These are phyloP conservation scores for Gynostemma pentaphyllum DNA, from an alignment of 306 rosid genomes.

Conservation along the genomic window DNA sequence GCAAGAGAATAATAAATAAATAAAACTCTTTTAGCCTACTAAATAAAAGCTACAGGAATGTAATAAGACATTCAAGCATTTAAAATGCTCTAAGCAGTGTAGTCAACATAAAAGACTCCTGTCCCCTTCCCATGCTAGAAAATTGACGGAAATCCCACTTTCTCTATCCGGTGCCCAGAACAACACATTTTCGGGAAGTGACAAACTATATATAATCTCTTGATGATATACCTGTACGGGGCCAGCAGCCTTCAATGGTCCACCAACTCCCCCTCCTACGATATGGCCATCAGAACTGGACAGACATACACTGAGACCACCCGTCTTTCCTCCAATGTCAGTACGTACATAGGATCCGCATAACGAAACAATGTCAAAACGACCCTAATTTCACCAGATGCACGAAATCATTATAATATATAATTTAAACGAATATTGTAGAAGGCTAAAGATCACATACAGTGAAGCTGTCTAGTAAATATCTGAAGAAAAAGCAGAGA, in stretches of 20 bases:
- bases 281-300: constrained; percentile 79
- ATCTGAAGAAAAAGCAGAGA: not conserved
- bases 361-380: constrained; percentile 80
- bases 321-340: constrained; percentile 54
- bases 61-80: not conserved
- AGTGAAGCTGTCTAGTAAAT: not conserved
- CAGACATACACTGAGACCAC: constrained; percentile 85
- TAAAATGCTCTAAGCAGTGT: too few species aligned
- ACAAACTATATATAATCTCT: not conserved
- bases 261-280: constrained; percentile 95
- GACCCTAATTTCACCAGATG: constrained; percentile 46
- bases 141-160: not conserved
- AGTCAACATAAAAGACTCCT: too few species aligned
- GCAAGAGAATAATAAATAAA: not conserved
- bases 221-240: constrained; percentile 76
- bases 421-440: not conserved
- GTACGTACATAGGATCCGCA: constrained; percentile 84
- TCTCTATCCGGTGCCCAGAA: not conserved
- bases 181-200: not conserved
- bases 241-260: constrained; percentile 82
- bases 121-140: too few species aligned
- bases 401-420: constrained; percentile 1
- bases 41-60: not conserved
- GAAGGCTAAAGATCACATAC: too few species aligned
- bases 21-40: not conserved